phyloP scores from a whole-genome alignment of 371 early-diverging fungal species.

The Mucor sp. region DNA sequence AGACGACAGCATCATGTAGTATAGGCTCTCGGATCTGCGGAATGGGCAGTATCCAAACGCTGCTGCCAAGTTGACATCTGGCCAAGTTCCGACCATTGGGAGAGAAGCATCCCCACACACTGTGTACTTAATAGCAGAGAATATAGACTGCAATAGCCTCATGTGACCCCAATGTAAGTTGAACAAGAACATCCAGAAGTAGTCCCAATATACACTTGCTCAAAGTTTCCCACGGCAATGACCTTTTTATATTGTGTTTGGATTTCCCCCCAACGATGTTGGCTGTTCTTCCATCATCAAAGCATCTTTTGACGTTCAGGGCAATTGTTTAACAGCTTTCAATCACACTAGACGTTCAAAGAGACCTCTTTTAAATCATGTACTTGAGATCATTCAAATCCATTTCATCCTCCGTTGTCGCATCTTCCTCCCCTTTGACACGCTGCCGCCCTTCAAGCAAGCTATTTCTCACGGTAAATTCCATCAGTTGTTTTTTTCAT shows the following conservation, averaged over 20 bases:
- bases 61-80: neutral
- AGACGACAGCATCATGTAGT: no score
- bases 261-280: neutral
- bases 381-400: constrained; percentile 10
- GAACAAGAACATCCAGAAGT: neutral
- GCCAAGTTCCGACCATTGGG: neutral
- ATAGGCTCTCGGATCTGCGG: neutral
- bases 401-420: constrained; percentile 6
- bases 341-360: neutral
- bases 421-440: neutral
- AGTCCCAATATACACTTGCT: neutral
- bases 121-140: no score
- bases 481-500: no score
- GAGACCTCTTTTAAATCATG: neutral
- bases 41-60: neutral
- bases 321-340: neutral
- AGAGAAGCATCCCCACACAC: neutral
- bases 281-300: neutral
- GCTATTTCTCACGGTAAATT: constrained; percentile 31
- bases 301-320: neutral
- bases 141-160: neutral
- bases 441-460: constrained; percentile 5
- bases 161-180: constrained; percentile 1
- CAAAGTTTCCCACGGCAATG: constrained; percentile 16
- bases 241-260: neutral